These are phyloP conservation scores for Pochonia chlamydosporia DNA, from an alignment of 2,329 filamentous ascomycete species.

Conservation along the genomic window DNA sequence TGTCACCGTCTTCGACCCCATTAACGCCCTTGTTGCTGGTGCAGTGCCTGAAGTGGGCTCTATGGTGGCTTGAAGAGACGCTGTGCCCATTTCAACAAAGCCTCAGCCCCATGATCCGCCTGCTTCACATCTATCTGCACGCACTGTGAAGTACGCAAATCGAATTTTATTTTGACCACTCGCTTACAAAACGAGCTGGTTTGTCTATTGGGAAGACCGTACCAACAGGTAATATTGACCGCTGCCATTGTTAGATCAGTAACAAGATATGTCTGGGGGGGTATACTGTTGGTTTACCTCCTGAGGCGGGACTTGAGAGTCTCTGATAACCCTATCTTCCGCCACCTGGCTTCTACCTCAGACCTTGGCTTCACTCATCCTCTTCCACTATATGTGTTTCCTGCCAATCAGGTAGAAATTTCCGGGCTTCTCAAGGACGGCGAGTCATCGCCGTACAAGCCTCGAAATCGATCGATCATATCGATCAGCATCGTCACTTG, in stretches of 20 bases:
- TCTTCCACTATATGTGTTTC: conserved; percentile 64
- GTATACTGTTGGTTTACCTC: conserved; percentile 61
- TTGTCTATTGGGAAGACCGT: not conserved
- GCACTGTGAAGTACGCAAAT: not conserved
- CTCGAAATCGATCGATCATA: too few species aligned
- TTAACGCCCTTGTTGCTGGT: not conserved
- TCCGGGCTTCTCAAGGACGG: conserved; percentile 62
- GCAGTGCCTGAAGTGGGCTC: not conserved
- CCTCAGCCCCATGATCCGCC: not conserved
- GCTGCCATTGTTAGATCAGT: not conserved
- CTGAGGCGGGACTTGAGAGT: conserved; percentile 68
- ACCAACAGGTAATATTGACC: not conserved
- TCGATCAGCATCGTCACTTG: too few species aligned
- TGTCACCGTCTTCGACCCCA: not conserved
- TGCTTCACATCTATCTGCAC: not conserved
- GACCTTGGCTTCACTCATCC: conserved; percentile 60
- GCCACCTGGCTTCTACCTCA: conserved; percentile 43
- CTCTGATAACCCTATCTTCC: conserved; percentile 68
- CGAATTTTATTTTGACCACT: not conserved
- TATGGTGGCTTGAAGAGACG: too few species aligned
- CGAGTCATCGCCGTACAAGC: conserved; percentile 58
- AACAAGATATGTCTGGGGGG: conserved; percentile 23
- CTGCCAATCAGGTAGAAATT: conserved; percentile 65
- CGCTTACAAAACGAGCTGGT: not conserved
- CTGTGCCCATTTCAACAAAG: not conserved